Evolutionary conservation across 2,329 filamentous ascomycete genomes (phyloP), one percentile per base, ranked within the genome.

Genomic region (Xylariaceae sp.): DNA sequence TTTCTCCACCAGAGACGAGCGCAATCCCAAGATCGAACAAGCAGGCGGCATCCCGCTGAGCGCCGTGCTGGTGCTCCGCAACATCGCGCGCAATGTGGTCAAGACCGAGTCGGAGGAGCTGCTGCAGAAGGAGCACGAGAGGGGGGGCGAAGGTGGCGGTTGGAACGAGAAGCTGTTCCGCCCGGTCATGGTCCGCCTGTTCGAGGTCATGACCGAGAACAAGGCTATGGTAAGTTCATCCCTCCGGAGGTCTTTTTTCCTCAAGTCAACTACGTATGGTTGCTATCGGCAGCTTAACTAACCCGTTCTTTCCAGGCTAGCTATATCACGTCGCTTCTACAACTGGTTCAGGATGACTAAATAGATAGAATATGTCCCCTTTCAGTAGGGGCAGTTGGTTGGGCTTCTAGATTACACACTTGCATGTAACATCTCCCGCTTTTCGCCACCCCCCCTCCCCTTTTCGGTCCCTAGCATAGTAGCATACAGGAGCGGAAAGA

Each of bases 21-120:
- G 80, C 45, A 84, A 85, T 59, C 80, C 81, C 10, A 82, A 85
- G 7, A 75, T 80, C 4, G 76, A 80, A 2, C 83, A 91, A 67
- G 87, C 90, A 2, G 88, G 88, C 1, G 90, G 90, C 4, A 87
- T 93, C 37, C 89, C 90, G n/a, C 79, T 93, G 6, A 90, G 88
- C 52, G 88, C 89, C 2, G 87, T 89, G 14, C 79, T 93, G 23
- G 89, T 95, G 37, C 79, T 95, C 44, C 84, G 90, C 26, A 95
- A 95, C 69, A 84, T 95, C 58, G 90, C 90, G 12, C 81, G 80
- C 61, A 89, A 88, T 65, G 77, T 86, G 18, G 75, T 80, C 65
- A 87, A 86, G 77, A 86, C 83, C 7, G 80, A 83, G 49, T 77
- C 80, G 0, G 80, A 87, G 66, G 82, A 85, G 62, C 76, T 77